phyloP scores from a whole-genome alignment of 345 rosid genomes.

The Raphanus sativus region DNA sequence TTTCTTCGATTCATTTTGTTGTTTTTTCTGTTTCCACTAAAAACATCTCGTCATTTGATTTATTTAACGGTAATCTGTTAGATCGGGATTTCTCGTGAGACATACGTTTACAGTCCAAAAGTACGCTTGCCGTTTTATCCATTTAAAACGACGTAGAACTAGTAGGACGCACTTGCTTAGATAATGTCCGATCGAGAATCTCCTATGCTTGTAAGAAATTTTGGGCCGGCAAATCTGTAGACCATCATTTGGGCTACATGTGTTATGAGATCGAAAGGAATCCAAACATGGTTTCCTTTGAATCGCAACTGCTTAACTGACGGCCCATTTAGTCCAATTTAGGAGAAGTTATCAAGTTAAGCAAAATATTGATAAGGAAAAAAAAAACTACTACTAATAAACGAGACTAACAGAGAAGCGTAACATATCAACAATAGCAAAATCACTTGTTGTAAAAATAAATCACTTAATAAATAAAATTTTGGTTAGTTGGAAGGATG shows the following conservation, averaged over 20 bases:
- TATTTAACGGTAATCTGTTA: background rate
- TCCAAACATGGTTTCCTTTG: background rate
- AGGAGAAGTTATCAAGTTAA: background rate
- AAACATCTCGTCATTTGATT: conserved; percentile 4
- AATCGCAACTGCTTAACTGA: background rate
- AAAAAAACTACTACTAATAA: too few species aligned
- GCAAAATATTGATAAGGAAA: background rate
- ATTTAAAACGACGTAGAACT: too few species aligned
- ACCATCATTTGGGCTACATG: background rate
- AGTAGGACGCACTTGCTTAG: background rate
- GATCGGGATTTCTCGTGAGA: background rate
- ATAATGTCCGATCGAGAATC: background rate
- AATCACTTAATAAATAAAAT: background rate
- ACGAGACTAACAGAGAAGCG: background rate
- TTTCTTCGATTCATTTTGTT: background rate
- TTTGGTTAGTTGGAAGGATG: background rate
- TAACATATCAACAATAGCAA: background rate
- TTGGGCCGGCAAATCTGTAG: background rate
- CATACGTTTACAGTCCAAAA: background rate
- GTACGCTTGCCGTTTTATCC: background rate
- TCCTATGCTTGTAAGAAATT: background rate
- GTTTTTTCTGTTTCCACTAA: background rate
- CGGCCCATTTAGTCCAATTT: background rate
- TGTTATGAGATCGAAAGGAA: background rate
- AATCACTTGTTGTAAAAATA: background rate